phyloP scores from a whole-genome alignment of 2,329 filamentous ascomycete genomes.

The Lecanosticta acicola region DNA sequence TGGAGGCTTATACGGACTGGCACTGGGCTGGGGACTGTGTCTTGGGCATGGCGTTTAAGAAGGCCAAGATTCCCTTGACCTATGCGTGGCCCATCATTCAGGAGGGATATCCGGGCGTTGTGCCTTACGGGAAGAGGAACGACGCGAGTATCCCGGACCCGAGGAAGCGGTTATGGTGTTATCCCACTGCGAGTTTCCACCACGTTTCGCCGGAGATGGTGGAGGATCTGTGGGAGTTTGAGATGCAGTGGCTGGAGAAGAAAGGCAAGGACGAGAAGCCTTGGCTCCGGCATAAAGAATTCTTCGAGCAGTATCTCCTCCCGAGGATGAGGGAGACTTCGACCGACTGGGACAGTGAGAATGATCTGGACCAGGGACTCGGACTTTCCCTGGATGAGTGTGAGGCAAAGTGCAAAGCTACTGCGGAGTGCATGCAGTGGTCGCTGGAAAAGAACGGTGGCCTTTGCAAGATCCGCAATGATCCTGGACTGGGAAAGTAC shows the following conservation, averaged over 20 bases:
- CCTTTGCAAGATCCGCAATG: not conserved
- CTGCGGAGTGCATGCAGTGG: not conserved
- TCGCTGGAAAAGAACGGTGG: not conserved
- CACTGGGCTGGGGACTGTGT: slow-evolving; percentile 22
- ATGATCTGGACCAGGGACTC: not conserved
- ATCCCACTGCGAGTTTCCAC: slow-evolving; percentile 16
- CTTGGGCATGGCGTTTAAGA: slow-evolving; percentile 15
- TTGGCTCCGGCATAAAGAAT: slow-evolving; percentile 13
- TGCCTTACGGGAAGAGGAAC: slow-evolving; percentile 2
- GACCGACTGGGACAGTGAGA: not conserved
- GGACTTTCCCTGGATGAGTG: not conserved
- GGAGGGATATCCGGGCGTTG: slow-evolving; percentile 12
- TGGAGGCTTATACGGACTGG: slow-evolving; percentile 13
- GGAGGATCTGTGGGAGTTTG: slow-evolving; percentile 17
- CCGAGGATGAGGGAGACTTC: slow-evolving; percentile 7
- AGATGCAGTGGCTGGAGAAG: slow-evolving; percentile 15
- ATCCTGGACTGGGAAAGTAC: not conserved
- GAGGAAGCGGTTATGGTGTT: slow-evolving; percentile 14
- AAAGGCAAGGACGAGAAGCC: not conserved
- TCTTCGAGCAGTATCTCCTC: slow-evolving; percentile 15
- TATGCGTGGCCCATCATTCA: slow-evolving; percentile 21
- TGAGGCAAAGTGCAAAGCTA: not conserved
- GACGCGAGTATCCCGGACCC: slow-evolving; percentile 1
- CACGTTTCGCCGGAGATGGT: slow-evolving; percentile 14
- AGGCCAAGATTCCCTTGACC: slow-evolving; percentile 10